Evolutionary conservation across 2,329 filamentous ascomycete species (phyloP), one percentile per base, ranked within the genome.

Genomic region (Alternaria gaisen): DNA sequence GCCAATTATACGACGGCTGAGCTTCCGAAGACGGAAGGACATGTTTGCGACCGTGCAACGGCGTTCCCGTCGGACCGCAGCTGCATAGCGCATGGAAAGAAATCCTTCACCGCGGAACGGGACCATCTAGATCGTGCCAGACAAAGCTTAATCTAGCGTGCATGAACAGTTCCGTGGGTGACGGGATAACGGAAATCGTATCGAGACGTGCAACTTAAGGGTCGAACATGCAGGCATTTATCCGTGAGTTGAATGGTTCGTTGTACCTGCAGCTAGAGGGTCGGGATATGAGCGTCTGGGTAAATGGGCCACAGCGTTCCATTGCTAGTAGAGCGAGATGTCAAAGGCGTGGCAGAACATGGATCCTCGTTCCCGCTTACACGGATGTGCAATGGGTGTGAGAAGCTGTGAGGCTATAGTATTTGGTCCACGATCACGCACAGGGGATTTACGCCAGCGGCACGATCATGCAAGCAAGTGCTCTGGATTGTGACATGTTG

Each of bases 131-230:
- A 46, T 30, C 28, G 20, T 26, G n/a, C 51, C 38, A 34, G 26
- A 48, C 30, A 48, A 48, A 34, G 46, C 46, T 48, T 36, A 43
- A 60, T 64, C 44, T 54, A 60, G 52, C 53, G n/a, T 52, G 47
- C 52, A 54, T 54, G 44, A 32, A 32, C 41, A 30, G 12, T 16
- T 58, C 18, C 18, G 26, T 14, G n/a, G 56, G 34, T 18, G 32
- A 50, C 56, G 53, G 58, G 50, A 47, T 50, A 65, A 58, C 59
- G 46, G 63, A 44, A 51, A 63, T 53, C 56, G 56, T 53, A 47
- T 59, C 34, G 34, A 20, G 30, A 38, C 28, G 36, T 43, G 50
- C 34, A 26, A 41, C 26, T 10, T 22, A n/a, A 12, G n/a, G 12
- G 30, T 44, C 24, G 24, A 42, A 12, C 18, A 40, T 60, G 53